Evolutionary conservation across 306 rosid genomes (phyloP), one percentile per base, ranked within the genome.

Genomic region (Aeschynomene evenia): DNA sequence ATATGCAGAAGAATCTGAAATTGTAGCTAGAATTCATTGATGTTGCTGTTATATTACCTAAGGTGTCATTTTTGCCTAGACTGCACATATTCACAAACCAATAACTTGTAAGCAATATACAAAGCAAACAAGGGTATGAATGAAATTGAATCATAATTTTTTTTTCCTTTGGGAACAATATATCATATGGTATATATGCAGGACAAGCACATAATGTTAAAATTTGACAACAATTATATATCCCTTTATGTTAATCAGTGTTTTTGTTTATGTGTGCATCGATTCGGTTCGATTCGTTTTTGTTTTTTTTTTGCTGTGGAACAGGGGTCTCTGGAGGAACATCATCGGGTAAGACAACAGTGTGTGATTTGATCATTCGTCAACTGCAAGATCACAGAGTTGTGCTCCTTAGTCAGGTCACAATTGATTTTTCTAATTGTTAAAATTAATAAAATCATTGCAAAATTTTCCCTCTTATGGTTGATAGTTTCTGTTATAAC

Each of bases 1-100:
- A 59, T 21, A 19, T 62, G 88, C 86, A 6, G 96, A 85, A 73
- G 91, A 81, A 45, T 78, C 88, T 49, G 83, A 13, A 79, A 60
- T 75, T 4, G 96, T 80, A 36, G n/a, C n/a, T n/a, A n/a, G 91
- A 90, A 73, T 90, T 90, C 87, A 85, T 71, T 7, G 95, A 84
- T 54, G 95, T 91, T 28, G 88, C 90, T 23, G 90, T 87, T 33
- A 86, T 53, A 68, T 88, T 86, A 45, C 65, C 79, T 4, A 79
- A 33, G n/a, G 85, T 80, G 64, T 85, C 85, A 64, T 86, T 86
- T 75, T 72, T 82, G 22, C 95, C 96, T 45, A 77, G 67, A 75
- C 96, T 90, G 87, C 71, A 81, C 75, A 76, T 40, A 70, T 66
- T 55, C 66, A 61, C 13, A 33, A 59, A 23, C 11, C 72, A 68